Conservation (phyloP, 225 moss, liverwort and hornwort genomes). For the Bryum argenteum region DNA sequence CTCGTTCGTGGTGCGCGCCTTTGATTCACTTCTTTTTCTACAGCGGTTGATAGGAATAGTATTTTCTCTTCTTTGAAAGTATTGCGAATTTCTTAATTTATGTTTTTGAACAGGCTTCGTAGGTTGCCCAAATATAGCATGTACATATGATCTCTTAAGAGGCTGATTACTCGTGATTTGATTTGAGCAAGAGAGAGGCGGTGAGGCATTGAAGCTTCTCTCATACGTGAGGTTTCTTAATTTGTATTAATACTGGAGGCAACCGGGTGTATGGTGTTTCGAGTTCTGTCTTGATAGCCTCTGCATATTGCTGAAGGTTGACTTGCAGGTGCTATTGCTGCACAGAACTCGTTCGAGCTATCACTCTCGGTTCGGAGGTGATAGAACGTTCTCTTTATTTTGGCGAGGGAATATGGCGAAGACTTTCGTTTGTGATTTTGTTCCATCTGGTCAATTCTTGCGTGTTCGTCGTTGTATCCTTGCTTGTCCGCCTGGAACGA, state of each 20-base stretch:
- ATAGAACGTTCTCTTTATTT: constrained; percentile 24
- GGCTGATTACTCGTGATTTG: constrained; percentile 26
- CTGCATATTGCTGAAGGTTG: constrained; percentile 24
- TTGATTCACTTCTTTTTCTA: constrained; percentile 26
- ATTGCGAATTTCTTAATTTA: constrained; percentile 11
- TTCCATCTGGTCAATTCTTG: constrained; percentile 36
- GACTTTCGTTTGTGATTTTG: constrained; percentile 26
- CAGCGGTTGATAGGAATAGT: constrained; percentile 21
- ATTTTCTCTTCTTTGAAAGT: constrained; percentile 34
- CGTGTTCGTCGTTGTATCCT: constrained; percentile 9
- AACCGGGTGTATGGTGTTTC: constrained; percentile 28
- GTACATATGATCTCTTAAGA: constrained; percentile 27
- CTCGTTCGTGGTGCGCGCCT: constrained; percentile 16
- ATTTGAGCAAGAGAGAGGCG: neutral
- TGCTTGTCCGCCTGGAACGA: constrained; percentile 18
- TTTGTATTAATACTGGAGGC: constrained; percentile 5
- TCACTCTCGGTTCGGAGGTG: constrained; percentile 20
- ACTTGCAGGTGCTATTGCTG: constrained; percentile 24
- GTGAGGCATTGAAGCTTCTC: constrained; percentile 30
- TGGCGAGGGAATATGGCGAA: constrained; percentile 1
- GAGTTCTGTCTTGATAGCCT: constrained; percentile 28
- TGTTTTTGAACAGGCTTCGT: constrained; percentile 11
- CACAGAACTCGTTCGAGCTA: constrained; percentile 20
- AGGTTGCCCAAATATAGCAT: constrained; percentile 2
- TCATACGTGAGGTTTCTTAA: constrained; percentile 10